These are phyloP conservation scores for Candida lessepsii DNA, from an alignment of 805 yeast genomes.

Conservation along the genomic window DNA sequence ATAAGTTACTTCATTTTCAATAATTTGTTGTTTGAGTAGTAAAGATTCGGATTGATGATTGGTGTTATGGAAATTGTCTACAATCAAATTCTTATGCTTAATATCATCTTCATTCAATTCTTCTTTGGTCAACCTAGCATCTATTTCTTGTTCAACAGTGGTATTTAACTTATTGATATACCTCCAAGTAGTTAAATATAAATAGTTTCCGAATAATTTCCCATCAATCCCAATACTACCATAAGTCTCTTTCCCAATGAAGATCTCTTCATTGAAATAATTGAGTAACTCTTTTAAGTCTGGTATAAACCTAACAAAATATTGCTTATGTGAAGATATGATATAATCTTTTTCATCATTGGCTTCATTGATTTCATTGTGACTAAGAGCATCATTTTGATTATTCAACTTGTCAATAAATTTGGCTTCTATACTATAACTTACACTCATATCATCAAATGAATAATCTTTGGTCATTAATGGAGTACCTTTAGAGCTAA, in stretches of 20 bases:
- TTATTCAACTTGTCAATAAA: constrained; percentile 46
- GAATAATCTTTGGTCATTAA: constrained; percentile 48
- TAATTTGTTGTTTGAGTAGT: constrained; percentile 10
- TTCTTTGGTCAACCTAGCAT: constrained; percentile 25
- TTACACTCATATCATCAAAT: constrained; percentile 44
- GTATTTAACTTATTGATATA: constrained; percentile 25
- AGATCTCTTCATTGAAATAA: constrained; percentile 24
- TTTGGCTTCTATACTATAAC: constrained; percentile 54
- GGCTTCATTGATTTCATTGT: constrained; percentile 39
- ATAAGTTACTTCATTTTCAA: constrained; percentile 2
- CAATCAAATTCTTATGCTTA: constrained; percentile 32
- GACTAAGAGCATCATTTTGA: constrained; percentile 27
- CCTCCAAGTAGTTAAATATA: constrained; percentile 33
- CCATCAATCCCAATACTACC: constrained; percentile 36
- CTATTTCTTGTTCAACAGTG: constrained; percentile 38
- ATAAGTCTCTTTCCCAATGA: constrained; percentile 28
- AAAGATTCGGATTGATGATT: constrained; percentile 6
- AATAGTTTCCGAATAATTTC: constrained; percentile 25
- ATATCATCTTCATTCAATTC: constrained; percentile 29
- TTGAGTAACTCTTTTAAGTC: constrained; percentile 30
- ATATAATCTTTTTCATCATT: constrained; percentile 32
- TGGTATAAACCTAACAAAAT: constrained; percentile 40
- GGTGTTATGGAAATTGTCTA: constrained; percentile 12
- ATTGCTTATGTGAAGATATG: constrained; percentile 35
- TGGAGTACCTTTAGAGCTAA: constrained; percentile 52